Percentiles rank a stretch among this genome's conserved stretches.
Conservation (phyloP, 1,139 yeast genomes). For the Suhomyces bribrorum region DNA sequence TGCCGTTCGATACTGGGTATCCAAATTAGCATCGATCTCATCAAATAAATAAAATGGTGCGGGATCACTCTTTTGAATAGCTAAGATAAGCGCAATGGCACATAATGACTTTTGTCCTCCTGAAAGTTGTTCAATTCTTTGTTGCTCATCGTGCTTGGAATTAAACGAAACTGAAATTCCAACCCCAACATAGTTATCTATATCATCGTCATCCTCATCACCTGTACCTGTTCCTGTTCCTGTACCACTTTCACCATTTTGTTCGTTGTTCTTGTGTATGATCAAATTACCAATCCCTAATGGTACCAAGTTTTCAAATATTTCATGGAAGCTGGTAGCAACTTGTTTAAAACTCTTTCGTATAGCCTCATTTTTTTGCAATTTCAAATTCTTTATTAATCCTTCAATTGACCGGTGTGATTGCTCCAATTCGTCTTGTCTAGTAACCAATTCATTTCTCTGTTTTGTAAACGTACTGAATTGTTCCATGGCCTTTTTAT, state of each 20-base stretch:
- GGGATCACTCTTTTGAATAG: slow-evolving; percentile 93
- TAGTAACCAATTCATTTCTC: slow-evolving; percentile 60
- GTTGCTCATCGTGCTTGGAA: slow-evolving; percentile 83
- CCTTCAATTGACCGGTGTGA: slow-evolving; percentile 75
- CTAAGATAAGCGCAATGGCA: slow-evolving; percentile 89
- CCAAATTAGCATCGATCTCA: slow-evolving; percentile 94
- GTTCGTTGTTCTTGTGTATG: slow-evolving; percentile 50
- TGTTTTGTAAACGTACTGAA: slow-evolving; percentile 73
- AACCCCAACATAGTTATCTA: slow-evolving; percentile 78
- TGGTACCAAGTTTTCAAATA: slow-evolving; percentile 83
- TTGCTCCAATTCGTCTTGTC: slow-evolving; percentile 68
- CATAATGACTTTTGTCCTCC: slow-evolving; percentile 97
- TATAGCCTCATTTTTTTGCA: slow-evolving; percentile 83
- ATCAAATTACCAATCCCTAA: slow-evolving; percentile 74
- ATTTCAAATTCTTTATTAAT: slow-evolving; percentile 69
- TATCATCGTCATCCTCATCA: slow-evolving; percentile 17
- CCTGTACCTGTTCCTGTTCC: slow-evolving; percentile 22
- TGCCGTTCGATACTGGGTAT: slow-evolving; percentile 86
- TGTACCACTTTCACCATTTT: slow-evolving; percentile 14
- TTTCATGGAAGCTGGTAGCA: slow-evolving; percentile 66
- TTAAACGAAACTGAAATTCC: slow-evolving; percentile 90
- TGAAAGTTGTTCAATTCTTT: slow-evolving; percentile 84
- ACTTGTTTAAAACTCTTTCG: slow-evolving; percentile 76
- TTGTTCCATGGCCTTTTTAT: slow-evolving; percentile 90
- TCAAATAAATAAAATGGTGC: slow-evolving; percentile 96